A percentile compares a stretch with the other conserved stretches of the same genome.
Evolutionary conservation across 129 eudicot genomes (phyloP).

Genomic region (Heracleum sosnowskyi): DNA sequence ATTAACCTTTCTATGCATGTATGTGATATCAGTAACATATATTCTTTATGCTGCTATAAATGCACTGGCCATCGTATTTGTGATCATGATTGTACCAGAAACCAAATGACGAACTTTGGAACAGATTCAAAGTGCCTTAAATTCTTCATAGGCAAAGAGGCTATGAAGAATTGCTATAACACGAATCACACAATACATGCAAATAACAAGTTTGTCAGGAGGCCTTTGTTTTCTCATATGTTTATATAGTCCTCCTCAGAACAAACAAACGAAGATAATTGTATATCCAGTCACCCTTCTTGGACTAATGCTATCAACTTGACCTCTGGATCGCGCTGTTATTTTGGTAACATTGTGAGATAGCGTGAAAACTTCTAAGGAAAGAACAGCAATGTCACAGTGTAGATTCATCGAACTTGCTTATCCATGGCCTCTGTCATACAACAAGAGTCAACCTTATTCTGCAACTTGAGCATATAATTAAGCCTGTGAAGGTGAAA

Average conservation of each 20-base stretch:
- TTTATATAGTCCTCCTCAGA: background rate
- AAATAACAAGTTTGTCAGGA: background rate
- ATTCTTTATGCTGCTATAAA: slow-evolving; percentile 57
- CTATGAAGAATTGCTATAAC: too few relatives aligned
- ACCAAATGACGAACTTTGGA: slow-evolving; percentile 93
- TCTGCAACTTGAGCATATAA: background rate
- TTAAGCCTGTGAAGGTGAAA: background rate
- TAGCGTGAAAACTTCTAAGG: background rate
- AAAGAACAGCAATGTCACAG: background rate
- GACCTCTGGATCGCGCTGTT: too few relatives aligned
- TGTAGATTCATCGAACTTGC: background rate
- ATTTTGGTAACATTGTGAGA: too few relatives aligned
- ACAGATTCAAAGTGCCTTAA: slow-evolving; percentile 68
- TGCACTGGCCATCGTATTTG: slow-evolving; percentile 53
- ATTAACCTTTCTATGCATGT: background rate
- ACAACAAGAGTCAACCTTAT: background rate
- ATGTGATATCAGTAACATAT: slow-evolving; percentile 59
- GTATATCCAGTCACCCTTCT: background rate
- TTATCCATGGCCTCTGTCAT: background rate
- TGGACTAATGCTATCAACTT: background rate
- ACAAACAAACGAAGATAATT: background rate
- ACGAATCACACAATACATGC: too few relatives aligned
- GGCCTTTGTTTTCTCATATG: background rate
- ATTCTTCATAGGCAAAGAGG: slow-evolving; percentile 17
- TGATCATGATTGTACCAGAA: slow-evolving; percentile 69